Percentiles rank a stretch among this genome's conserved stretches.
These are phyloP conservation scores for Aspergillus diversus DNA, from an alignment of 495 filamentous ascomycete species.

Conservation along the genomic window DNA sequence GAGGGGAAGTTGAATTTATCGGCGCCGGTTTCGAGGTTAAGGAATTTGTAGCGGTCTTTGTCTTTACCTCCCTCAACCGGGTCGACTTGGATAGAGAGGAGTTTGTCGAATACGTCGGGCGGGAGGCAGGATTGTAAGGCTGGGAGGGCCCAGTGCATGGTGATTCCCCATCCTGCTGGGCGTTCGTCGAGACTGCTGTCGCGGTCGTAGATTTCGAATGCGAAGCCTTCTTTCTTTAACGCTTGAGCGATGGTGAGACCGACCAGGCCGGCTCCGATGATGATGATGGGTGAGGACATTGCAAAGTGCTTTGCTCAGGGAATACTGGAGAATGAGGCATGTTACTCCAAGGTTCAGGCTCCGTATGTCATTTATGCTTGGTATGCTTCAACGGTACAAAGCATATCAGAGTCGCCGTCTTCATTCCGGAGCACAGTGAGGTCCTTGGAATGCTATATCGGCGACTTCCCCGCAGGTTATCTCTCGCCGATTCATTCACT, in stretches of 20 bases:
- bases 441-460: too few species aligned
- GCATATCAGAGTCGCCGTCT: too few species aligned
- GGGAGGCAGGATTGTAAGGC: constrained; percentile 48
- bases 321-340: not conserved
- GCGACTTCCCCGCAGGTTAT: too few species aligned
- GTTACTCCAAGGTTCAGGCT: too few species aligned
- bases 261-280: constrained; percentile 63
- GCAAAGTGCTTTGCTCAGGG: constrained; percentile 18
- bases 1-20: constrained; percentile 52
- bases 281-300: constrained; percentile 43
- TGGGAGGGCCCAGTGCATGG: constrained; percentile 60
- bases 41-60: constrained; percentile 56
- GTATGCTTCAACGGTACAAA: too few species aligned
- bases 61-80: constrained; percentile 29
- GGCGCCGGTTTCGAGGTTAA: constrained; percentile 54
- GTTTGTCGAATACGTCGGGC: constrained; percentile 33
- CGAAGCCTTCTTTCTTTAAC: constrained; percentile 49
- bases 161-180: constrained; percentile 60
- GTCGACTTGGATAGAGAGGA: not conserved
- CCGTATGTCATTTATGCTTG: too few species aligned
- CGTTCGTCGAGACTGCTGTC: constrained; percentile 49
- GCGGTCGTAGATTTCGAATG: constrained; percentile 58
- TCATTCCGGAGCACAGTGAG: too few species aligned
- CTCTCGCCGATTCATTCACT: too few species aligned
- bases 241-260: constrained; percentile 63